Evolutionary conservation across 768 basidiomycete genomes (phyloP).

Genomic region (Pisolithus orientalis): DNA sequence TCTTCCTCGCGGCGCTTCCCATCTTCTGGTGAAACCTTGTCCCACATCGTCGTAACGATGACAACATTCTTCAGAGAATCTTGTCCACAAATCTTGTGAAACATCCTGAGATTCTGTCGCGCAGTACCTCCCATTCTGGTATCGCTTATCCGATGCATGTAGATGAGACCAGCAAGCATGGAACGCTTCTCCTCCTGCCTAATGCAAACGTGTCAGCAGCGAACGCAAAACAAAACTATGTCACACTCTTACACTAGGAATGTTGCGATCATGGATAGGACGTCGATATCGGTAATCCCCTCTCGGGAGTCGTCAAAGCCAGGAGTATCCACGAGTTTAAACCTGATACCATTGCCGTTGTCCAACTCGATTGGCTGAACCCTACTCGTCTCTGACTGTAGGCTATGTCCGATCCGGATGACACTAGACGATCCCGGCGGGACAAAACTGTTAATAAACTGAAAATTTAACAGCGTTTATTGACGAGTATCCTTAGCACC

Average conservation of each 20-base stretch:
- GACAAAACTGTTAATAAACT: not conserved
- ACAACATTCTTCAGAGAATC: conserved; percentile 24
- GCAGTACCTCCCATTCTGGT: conserved; percentile 16
- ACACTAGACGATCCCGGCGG: not conserved
- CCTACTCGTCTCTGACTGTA: not conserved
- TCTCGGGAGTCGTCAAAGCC: conserved; percentile 20
- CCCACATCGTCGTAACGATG: conserved; percentile 34
- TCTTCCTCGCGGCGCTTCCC: conserved; percentile 23
- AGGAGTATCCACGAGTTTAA: conserved; percentile 34
- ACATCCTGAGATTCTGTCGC: conserved; percentile 25
- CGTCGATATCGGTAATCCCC: conserved; percentile 14
- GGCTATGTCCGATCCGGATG: not conserved
- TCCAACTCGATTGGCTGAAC: conserved; percentile 26
- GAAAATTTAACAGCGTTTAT: not conserved
- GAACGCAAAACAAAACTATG: not conserved
- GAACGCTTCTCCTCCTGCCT: conserved; percentile 19
- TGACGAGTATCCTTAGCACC: conserved; percentile 21
- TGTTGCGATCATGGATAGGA: conserved; percentile 18
- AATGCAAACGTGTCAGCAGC: not conserved
- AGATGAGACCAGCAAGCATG: conserved; percentile 27
- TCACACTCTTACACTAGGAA: conserved; percentile 24
- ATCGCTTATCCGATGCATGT: conserved; percentile 27
- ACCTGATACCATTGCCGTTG: conserved; percentile 28
- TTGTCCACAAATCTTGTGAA: conserved; percentile 18
- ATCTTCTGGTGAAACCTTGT: conserved; percentile 9